Evolutionary conservation across 805 yeast species (phyloP).

Genomic region (Saturnispora quitensis): DNA sequence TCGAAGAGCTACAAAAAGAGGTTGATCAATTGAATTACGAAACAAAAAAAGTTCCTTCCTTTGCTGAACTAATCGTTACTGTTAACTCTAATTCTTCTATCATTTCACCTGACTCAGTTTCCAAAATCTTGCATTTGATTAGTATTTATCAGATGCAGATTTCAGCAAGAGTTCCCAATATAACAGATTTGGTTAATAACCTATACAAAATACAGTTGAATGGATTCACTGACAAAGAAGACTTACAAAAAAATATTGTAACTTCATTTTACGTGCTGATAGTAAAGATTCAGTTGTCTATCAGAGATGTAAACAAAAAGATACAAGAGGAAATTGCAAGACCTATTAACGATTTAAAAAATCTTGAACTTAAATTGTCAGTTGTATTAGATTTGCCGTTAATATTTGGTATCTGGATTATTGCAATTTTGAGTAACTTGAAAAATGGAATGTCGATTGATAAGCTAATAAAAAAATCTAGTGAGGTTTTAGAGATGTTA

Average conservation of each 20-base stretch:
- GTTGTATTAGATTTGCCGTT: slow-evolving; percentile 58
- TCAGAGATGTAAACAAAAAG: slow-evolving; percentile 25
- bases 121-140: slow-evolving; percentile 18
- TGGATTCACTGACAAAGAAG: slow-evolving; percentile 26
- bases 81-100: slow-evolving; percentile 20
- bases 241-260: slow-evolving; percentile 28
- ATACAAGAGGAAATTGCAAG: slow-evolving; percentile 27
- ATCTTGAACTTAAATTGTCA: slow-evolving; percentile 25
- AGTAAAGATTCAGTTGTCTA: slow-evolving; percentile 31
- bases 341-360: slow-evolving; percentile 25
- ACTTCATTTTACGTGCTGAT: slow-evolving; percentile 26
- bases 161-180: slow-evolving; percentile 21
- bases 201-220: slow-evolving; percentile 31
- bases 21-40: slow-evolving; percentile 18
- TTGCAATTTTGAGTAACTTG: slow-evolving; percentile 51
- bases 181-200: slow-evolving; percentile 27
- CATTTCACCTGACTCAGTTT: slow-evolving; percentile 19
- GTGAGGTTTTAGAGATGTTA: slow-evolving; percentile 49
- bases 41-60: slow-evolving; percentile 21
- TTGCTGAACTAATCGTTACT: slow-evolving; percentile 26
- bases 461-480: slow-evolving; percentile 31
- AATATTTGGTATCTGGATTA: slow-evolving; percentile 57
- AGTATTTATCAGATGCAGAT: slow-evolving; percentile 17
- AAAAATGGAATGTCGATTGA: slow-evolving; percentile 43
- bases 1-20: slow-evolving; percentile 17